Evolutionary conservation across 2,329 filamentous ascomycete species (phyloP).

Genomic region (Pseudogymnoascus sp.): DNA sequence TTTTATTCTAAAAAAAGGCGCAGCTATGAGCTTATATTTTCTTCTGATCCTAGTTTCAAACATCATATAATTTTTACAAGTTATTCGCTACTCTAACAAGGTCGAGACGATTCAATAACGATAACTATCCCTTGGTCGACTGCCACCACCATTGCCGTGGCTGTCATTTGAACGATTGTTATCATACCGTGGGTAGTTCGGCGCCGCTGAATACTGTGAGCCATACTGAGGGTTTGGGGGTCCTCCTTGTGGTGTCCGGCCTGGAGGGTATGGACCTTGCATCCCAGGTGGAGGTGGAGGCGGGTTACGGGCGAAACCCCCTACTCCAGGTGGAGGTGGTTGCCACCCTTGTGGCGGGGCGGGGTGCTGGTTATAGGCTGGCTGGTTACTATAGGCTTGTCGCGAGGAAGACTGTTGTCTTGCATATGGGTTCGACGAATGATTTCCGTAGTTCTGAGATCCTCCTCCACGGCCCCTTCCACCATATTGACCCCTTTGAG

Average conservation of each 20-base stretch:
- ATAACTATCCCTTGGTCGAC: constrained; percentile 2
- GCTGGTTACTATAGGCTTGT: constrained; percentile 16
- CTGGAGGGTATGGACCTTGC: constrained; percentile 16
- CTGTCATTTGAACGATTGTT: background rate
- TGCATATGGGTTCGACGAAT: constrained; percentile 36
- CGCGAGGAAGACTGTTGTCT: background rate
- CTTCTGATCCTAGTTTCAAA: background rate
- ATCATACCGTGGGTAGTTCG: constrained; percentile 16
- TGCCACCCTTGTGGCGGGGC: constrained; percentile 31
- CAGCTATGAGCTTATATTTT: background rate
- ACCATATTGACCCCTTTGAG: background rate
- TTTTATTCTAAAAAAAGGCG: background rate
- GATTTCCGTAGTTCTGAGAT: constrained; percentile 30
- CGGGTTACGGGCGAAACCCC: constrained; percentile 36
- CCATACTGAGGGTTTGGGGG: background rate
- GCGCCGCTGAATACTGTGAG: constrained; percentile 17
- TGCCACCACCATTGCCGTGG: background rate
- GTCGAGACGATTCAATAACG: background rate
- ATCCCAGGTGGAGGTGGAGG: constrained; percentile 37
- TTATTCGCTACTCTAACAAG: constrained; percentile 6
- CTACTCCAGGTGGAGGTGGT: constrained; percentile 38
- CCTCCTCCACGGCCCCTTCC: constrained; percentile 35
- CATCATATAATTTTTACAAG: background rate
- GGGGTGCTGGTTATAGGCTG: constrained; percentile 22
- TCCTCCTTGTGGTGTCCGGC: constrained; percentile 17